These are phyloP conservation scores for Trypanosoma avium DNA, from an alignment of 208 protist genomes.

Conservation along the genomic window DNA sequence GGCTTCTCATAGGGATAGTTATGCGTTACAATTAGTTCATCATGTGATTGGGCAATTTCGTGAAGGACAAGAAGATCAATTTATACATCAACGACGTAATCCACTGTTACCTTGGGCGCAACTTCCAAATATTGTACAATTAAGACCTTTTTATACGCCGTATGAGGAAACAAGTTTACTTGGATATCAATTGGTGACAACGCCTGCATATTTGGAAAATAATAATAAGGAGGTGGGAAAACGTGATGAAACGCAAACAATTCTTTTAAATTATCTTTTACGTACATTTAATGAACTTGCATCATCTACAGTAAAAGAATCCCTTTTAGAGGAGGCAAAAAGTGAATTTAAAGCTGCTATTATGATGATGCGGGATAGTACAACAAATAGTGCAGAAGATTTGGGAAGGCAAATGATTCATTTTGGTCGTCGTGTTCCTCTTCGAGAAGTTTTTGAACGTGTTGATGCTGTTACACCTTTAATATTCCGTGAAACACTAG, in stretches of 20 bases:
- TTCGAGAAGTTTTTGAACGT: slow-evolving; percentile 91
- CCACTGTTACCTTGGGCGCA: slow-evolving; percentile 56
- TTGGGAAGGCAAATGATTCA: slow-evolving; percentile 97
- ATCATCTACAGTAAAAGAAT: slow-evolving; percentile 48
- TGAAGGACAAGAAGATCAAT: slow-evolving; percentile 75
- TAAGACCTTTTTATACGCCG: slow-evolving; percentile 90
- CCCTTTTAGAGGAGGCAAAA: slow-evolving; percentile 93
- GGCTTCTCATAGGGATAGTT: slow-evolving; percentile 89
- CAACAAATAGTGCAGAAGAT: slow-evolving; percentile 94
- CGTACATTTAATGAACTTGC: slow-evolving; percentile 71
- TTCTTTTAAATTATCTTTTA: slow-evolving; percentile 72
- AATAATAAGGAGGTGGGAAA: slow-evolving; percentile 24
- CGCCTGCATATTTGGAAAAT: slow-evolving; percentile 40
- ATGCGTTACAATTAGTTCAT: slow-evolving; percentile 93
- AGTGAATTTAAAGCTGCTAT: slow-evolving; percentile 91
- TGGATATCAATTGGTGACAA: slow-evolving; percentile 87
- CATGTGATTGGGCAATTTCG: slow-evolving; percentile 94
- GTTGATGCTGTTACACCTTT: slow-evolving; percentile 92
- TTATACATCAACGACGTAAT: slow-evolving; percentile 72
- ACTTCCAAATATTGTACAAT: slow-evolving; percentile 67
- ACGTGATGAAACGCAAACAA: slow-evolving; percentile 65
- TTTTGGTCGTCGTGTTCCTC: slow-evolving; percentile 79
- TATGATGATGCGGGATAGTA: slow-evolving; percentile 95
- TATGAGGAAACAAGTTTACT: slow-evolving; percentile 91
- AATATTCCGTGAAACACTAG: slow-evolving; percentile 72